Base-by-base conservation (phyloP, 345 rosid species). In the Chamaenerion angustifolium region DNA sequence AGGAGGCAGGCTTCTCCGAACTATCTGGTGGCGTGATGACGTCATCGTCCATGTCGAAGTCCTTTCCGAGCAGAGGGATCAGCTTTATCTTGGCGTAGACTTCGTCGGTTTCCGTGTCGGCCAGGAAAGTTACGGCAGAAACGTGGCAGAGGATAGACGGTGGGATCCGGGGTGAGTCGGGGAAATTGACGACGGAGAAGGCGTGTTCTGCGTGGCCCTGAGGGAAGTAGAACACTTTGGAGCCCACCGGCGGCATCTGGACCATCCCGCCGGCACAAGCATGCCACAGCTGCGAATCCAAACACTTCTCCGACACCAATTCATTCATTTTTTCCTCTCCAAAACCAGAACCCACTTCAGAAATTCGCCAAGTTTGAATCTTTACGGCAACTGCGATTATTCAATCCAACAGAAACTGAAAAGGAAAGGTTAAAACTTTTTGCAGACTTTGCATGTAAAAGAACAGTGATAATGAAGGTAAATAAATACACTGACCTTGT, bases 191-290 rank as follows among this genome's bases (percentile, higher is more conserved):
- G 43, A 75, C 56, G 12, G 73, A 68, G 42, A 63, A 68, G 25
- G 87, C 78, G 54, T 92, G 96, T 53, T 92, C 98, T 0, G 75
- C 76, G 13, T 92, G 95, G 52, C 98, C 98, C 60, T 92, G 98
- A 27, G 95, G 78, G 62, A 92, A 87, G 74, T 92, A 87, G 56
- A 76, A 71, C 25, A 92, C 85, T 0, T 67, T 78, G 41, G 95
- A 71, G 69, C 76, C 79, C 11, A 82, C 50, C 6, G 74, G 58
- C 40, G 96, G 98, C 57, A 92, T 83, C 61, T 80, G 93, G 37
- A 92, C 85, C 93, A 92, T 78, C 48, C 89, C 74, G 51, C 98
- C 98, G 14, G 98, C 96, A 63, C 96, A 92, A 12, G 94, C 98
- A 59, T 80, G 96, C 98, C 98, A 92, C 56, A 92, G 74, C 55